Evolutionary conservation across 805 yeast genomes (phyloP), one percentile per base, ranked within the genome.

Genomic region (Alloascoidea africana): DNA sequence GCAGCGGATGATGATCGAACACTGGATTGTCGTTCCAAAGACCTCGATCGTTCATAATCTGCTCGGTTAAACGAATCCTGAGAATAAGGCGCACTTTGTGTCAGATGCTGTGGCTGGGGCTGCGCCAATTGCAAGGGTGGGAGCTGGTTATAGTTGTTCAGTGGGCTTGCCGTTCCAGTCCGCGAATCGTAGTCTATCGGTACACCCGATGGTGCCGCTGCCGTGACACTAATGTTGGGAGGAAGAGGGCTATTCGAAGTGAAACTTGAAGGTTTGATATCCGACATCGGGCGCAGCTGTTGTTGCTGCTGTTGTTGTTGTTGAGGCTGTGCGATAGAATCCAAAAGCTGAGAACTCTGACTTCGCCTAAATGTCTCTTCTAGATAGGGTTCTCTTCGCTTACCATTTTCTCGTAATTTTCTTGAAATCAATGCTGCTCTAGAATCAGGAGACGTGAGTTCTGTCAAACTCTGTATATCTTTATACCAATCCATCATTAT

Each of bases 401-500:
- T 23, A 23, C 30, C 30, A 23, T 23, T 23, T 23, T 23, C 47
- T 54, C 27, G 42, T 46, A 41, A 59, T 53, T 36, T 57, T 60
- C 44, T 43, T 50, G 30, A 23, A 6, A 65, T 63, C 33, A 63
- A 61, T 36, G 66, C 59, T 1, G 77, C 66, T 50, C 83, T 65
- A 11, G 77, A 66, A 17, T 66, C 58, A 2, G 84, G 74, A n/a
- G 70, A 69, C 15, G 76, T 62, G 41, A 80, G 62, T 13, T 66
- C 57, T 2, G 91, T 79, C 46, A 86, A 63, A 35, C 63, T 64
- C 52, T 76, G 75, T 46, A 89, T 65, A 51, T 82, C 94, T 45
- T 71, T 71, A 56, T 71, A 83, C 98, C 98, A 89, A 32, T 65
- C 68, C 54, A 78, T 73, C 89, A 86, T 83, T 19, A 68, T 56